A percentile compares a stretch with the other conserved stretches of the same genome.
These are phyloP conservation scores for Knoxia roxburghii DNA, from an alignment of 257 asterid species.

Conservation along the genomic window DNA sequence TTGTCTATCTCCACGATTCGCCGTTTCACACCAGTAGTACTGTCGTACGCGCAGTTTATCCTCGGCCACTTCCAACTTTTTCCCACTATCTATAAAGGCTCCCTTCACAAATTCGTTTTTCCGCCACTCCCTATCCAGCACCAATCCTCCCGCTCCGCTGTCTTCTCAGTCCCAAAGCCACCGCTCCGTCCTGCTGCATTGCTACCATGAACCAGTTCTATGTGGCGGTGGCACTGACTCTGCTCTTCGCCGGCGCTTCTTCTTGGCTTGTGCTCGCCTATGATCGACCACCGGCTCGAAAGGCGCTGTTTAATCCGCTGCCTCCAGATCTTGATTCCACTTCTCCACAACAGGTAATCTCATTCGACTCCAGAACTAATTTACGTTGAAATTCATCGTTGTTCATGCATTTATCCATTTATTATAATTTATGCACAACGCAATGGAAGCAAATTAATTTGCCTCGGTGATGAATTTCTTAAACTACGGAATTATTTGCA, in stretches of 20 bases:
- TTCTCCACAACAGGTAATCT: slow-evolving; percentile 45
- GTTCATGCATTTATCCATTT: not conserved
- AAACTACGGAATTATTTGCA: not conserved
- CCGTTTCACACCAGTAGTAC: too few relatives aligned
- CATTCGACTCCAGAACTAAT: not conserved
- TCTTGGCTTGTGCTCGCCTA: slow-evolving; percentile 19
- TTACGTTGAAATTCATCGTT: not conserved
- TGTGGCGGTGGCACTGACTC: slow-evolving; percentile 5
- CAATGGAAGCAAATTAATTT: not conserved
- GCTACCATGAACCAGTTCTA: slow-evolving; percentile 3
- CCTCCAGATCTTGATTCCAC: slow-evolving; percentile 15
- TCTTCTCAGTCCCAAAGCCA: not conserved
- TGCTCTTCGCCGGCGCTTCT: slow-evolving; percentile 16
- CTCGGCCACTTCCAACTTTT: too few relatives aligned
- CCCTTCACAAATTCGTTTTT: too few relatives aligned
- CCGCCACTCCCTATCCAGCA: too few relatives aligned
- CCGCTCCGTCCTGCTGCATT: slow-evolving; percentile 7
- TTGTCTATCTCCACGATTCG: too few relatives aligned
- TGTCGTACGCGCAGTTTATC: too few relatives aligned
- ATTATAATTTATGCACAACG: not conserved
- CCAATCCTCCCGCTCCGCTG: too few relatives aligned
- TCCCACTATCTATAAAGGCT: too few relatives aligned
- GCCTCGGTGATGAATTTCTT: not conserved
- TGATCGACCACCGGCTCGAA: slow-evolving; percentile 36
- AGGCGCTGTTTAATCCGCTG: slow-evolving; percentile 17